A percentile compares a stretch with the other conserved stretches of the same genome.
Evolutionary conservation across 805 yeast species (phyloP).

Genomic region (Wickerhamiella sergipiensis): DNA sequence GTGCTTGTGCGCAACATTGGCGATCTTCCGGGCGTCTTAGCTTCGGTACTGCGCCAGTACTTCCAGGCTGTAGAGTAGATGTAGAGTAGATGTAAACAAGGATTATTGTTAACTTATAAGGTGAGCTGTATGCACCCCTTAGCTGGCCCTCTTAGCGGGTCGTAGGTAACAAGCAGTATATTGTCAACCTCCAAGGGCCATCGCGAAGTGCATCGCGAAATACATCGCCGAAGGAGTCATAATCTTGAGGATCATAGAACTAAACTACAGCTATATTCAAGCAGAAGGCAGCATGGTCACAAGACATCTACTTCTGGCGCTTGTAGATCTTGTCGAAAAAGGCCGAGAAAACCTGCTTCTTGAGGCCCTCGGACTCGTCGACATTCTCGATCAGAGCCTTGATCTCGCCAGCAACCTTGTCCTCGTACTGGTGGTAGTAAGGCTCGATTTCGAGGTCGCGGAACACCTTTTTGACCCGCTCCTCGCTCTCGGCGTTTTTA

Average conservation of each 20-base stretch:
- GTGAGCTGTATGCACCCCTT: too few relatives aligned
- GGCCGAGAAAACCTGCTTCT: slow-evolving; percentile 66
- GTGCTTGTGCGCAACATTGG: slow-evolving; percentile 81
- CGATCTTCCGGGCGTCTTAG: slow-evolving; percentile 84
- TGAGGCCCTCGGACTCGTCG: slow-evolving; percentile 91
- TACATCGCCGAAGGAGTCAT: too few relatives aligned
- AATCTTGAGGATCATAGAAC: too few relatives aligned
- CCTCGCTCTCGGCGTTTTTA: slow-evolving; percentile 58
- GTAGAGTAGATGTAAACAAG: neutral
- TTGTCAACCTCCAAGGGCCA: too few relatives aligned
- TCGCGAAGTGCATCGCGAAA: too few relatives aligned
- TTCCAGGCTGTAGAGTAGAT: slow-evolving; percentile 31
- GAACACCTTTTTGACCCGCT: slow-evolving; percentile 58
- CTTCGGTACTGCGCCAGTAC: slow-evolving; percentile 81
- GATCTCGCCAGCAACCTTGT: slow-evolving; percentile 51
- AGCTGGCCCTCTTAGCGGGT: too few relatives aligned
- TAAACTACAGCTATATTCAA: too few relatives aligned
- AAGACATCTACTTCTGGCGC: slow-evolving; percentile 59
- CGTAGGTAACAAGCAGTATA: too few relatives aligned
- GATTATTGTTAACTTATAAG: too few relatives aligned
- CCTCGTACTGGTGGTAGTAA: slow-evolving; percentile 73
- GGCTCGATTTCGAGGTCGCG: slow-evolving; percentile 56
- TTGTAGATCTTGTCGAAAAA: slow-evolving; percentile 88
- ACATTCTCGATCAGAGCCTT: slow-evolving; percentile 48
- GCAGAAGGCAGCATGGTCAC: too few relatives aligned